Evolutionary conservation across 2,329 filamentous ascomycete species (phyloP), one percentile per base, ranked within the genome.

Genomic region (Alternaria viburni): DNA sequence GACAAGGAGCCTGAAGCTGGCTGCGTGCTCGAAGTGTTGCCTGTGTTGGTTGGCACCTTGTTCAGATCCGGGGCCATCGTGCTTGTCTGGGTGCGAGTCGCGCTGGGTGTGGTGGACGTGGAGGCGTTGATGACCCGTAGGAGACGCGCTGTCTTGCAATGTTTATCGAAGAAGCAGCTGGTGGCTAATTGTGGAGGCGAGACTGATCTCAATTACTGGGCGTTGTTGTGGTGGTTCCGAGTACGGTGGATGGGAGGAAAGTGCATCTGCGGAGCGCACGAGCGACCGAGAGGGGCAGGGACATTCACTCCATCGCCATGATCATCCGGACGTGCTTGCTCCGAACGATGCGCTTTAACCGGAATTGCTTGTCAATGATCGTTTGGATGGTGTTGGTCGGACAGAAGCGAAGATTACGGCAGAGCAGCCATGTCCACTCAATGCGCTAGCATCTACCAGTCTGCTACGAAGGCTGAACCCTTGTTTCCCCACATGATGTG

Each of bases 11-110:
- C 67, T 25, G 78, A 73, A 62, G 79, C 72, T 21, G 69, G 59
- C 49, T 69, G 70, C 12, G 65, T 61, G 54, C 47, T 62, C 25
- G 66, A 66, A 7, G 70, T 67, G 25, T 66, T 67, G 57, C 65
- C 69, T 13, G 69, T 71, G 41, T 44, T 44, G 49, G 54, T 65
- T 28, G 73, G 79, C 21, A 83, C 75, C 4, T 82, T 79, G 68
- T 83, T 85, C 64, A 84, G 70, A 68, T 86, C 85, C 57, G 84
- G 81, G 55, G 84, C 78, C 84, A 86, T 86, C 44, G 43, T 69
- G 62, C 57, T 28, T 44, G 51, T 59, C 19, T 49, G 41, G 23
- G 15, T 23, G 57, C 44, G 59, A 60, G 57, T 49, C 56, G 56
- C 46, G 56, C 59, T 51, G 59, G 17, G 51, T 55, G 46, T 55